A percentile compares a stretch with the other conserved stretches of the same genome.
phyloP scores from a whole-genome alignment of 768 basidiomycete species.

The Mycena indigotica region DNA sequence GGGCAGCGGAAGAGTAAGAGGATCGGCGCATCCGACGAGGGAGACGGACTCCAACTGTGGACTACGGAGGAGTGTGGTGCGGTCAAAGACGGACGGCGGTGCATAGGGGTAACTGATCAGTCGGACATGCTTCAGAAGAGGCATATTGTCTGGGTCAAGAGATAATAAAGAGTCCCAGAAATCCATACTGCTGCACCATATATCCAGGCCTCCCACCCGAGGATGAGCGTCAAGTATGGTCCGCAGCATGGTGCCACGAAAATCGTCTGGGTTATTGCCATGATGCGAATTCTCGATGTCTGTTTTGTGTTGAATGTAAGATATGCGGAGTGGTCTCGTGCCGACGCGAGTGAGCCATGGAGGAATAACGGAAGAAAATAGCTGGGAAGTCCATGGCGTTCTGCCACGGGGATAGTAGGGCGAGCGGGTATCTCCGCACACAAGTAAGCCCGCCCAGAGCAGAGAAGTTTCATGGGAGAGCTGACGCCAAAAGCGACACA shows the following conservation, averaged over 20 bases:
- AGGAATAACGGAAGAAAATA: neutral
- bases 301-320: neutral
- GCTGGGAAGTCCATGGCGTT: neutral
- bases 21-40: neutral
- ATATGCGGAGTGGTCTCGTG: neutral
- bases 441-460: slow-evolving; percentile 2
- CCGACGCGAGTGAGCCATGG: neutral
- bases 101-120: neutral
- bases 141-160: neutral
- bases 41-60: neutral
- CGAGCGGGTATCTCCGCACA: neutral
- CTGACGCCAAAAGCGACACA: slow-evolving; percentile 4
- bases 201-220: neutral
- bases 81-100: neutral
- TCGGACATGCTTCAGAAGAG: neutral
- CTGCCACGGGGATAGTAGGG: neutral
- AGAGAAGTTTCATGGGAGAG: neutral
- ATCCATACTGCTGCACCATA: neutral
- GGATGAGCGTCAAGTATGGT: neutral
- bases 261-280: neutral
- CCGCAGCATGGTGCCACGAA: neutral
- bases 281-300: neutral
- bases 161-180: neutral
- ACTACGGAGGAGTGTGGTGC: neutral
- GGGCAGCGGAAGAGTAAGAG: neutral